phyloP scores from a whole-genome alignment of 306 rosid genomes.

The Glycine soja region DNA sequence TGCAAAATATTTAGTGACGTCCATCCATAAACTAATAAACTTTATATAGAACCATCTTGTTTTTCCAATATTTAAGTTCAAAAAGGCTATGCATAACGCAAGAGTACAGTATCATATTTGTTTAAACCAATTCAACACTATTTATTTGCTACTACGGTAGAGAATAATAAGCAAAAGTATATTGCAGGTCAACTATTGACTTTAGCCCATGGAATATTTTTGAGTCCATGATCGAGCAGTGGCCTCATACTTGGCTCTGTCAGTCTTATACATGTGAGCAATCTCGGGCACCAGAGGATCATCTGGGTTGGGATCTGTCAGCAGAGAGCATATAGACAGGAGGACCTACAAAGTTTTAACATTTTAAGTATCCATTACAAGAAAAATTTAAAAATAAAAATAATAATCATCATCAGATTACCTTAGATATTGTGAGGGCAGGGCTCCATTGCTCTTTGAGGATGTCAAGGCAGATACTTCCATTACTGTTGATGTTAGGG shows the following conservation, averaged over 20 bases:
- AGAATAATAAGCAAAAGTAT: constrained; percentile 11
- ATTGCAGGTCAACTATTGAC: neutral
- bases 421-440: constrained; percentile 47
- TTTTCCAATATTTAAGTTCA: neutral
- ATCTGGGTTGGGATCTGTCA: constrained; percentile 53
- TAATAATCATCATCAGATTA: neutral
- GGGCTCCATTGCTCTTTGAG: constrained; percentile 52
- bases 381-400: neutral
- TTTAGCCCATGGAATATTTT: constrained; percentile 48
- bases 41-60: constrained; percentile 5
- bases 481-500: constrained; percentile 47
- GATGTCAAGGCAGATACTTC: constrained; percentile 47
- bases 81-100: constrained; percentile 18
- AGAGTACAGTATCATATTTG: constrained; percentile 23
- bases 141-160: constrained; percentile 21
- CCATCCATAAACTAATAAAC: no score
- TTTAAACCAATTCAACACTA: constrained; percentile 32
- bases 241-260: constrained; percentile 41
- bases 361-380: neutral
- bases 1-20: no score
- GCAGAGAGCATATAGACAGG: constrained; percentile 43
- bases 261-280: constrained; percentile 48
- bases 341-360: constrained; percentile 27
- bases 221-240: constrained; percentile 49
- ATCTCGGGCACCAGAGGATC: constrained; percentile 50